Conservation (phyloP, 805 yeast species). For the Wickerhamiella cacticola region DNA sequence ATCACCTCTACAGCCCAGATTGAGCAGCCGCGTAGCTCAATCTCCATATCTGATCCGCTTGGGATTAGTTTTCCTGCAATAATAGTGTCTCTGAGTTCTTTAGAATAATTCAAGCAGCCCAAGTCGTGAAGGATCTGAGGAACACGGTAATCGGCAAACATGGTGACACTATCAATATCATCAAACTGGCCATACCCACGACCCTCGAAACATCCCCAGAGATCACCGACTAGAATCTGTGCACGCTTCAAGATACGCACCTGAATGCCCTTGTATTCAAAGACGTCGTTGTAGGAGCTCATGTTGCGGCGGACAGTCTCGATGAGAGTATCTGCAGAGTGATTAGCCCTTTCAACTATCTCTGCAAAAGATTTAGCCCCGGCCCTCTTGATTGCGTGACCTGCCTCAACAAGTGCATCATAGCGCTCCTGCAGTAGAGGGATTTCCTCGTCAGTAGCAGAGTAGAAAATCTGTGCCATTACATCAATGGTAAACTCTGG, state of each 20-base stretch:
- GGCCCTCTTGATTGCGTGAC: conserved; percentile 20
- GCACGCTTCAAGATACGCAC: conserved; percentile 33
- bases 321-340: conserved; percentile 29
- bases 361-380: conserved; percentile 20
- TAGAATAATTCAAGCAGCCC: conserved; percentile 30
- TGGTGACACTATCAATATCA: conserved; percentile 33
- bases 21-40: conserved; percentile 35
- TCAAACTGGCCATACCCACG: conserved; percentile 28
- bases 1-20: conserved; percentile 34
- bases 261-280: conserved; percentile 23
- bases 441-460: conserved; percentile 26
- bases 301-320: conserved; percentile 24
- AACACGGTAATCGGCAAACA: conserved; percentile 39
- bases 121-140: conserved; percentile 33
- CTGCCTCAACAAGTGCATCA: conserved; percentile 31
- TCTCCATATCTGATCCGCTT: conserved; percentile 29
- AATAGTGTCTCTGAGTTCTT: conserved; percentile 21
- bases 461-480: conserved; percentile 26
- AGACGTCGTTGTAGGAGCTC: conserved; percentile 29
- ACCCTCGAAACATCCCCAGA: conserved; percentile 36
- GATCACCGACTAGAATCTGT: conserved; percentile 34
- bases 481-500: conserved; percentile 22
- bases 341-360: conserved; percentile 22
- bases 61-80: conserved; percentile 19
- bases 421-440: conserved; percentile 31